Conservation (phyloP, 2,329 filamentous ascomycete genomes). For the Pseudocercospora ulei region DNA sequence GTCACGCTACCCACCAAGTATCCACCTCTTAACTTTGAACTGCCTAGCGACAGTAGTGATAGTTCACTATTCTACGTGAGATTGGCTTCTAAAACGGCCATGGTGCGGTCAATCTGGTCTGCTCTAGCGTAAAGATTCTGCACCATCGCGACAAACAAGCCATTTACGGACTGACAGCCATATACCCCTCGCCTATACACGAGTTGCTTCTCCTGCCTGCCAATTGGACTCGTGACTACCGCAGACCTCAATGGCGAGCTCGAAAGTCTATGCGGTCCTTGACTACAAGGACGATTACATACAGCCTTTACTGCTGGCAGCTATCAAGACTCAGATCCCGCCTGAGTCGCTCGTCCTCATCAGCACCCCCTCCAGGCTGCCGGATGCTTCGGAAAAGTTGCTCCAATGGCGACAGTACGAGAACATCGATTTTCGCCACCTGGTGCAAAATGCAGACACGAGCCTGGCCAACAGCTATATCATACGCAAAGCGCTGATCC, state of each 20-base stretch:
- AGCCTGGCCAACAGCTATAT: conserved; percentile 79
- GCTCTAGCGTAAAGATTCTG: no score
- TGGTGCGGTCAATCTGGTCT: no score
- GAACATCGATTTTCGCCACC: conserved; percentile 69
- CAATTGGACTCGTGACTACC: conserved; percentile 5
- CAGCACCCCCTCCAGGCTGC: conserved; percentile 49
- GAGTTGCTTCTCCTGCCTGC: not conserved
- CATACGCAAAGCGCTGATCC: conserved; percentile 89
- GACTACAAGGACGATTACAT: conserved; percentile 85
- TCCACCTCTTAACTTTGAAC: no score
- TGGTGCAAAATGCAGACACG: conserved; percentile 51
- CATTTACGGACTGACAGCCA: no score
- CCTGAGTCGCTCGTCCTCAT: conserved; percentile 32
- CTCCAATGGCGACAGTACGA: conserved; percentile 85
- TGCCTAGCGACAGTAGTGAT: no score
- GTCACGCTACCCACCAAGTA: no score
- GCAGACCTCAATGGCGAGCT: conserved; percentile 1
- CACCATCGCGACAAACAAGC: no score
- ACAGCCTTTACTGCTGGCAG: conserved; percentile 68
- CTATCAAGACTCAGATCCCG: conserved; percentile 57
- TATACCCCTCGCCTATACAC: no score
- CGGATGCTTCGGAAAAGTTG: conserved; percentile 42
- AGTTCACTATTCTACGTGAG: no score
- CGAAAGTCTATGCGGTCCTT: conserved; percentile 57
- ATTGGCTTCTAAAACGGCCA: no score